A percentile compares a stretch with the other conserved stretches of the same genome.
Conservation (phyloP, 108 stramenopile species). For the Fistulifera pelliculosa region DNA sequence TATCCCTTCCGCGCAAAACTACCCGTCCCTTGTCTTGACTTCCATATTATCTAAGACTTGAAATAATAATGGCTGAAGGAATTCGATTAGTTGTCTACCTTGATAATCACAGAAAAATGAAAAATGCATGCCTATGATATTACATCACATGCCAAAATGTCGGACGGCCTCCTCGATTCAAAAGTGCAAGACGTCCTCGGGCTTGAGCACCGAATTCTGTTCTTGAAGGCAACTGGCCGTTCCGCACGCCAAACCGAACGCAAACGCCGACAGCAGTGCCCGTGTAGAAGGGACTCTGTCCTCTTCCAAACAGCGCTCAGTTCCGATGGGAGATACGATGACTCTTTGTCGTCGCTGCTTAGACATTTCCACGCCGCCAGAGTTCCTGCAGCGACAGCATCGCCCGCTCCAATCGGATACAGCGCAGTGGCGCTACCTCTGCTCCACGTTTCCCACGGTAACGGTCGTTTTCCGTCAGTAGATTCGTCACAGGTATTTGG, state of each 20-base stretch:
- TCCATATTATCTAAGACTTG: no score
- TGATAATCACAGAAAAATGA: no score
- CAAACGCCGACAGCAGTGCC: constrained; percentile 6
- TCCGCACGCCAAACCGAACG: constrained; percentile 76
- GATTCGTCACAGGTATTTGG: constrained; percentile 29
- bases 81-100: no score
- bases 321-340: constrained; percentile 10
- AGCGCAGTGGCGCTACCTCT: constrained; percentile 11
- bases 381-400: constrained; percentile 77
- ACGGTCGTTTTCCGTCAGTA: constrained; percentile 5
- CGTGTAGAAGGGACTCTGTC: not conserved
- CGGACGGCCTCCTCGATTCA: constrained; percentile 30
- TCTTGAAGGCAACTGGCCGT: constrained; percentile 70
- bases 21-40: no score
- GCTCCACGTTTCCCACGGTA: not conserved
- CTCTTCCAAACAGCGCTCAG: not conserved
- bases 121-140: no score
- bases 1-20: no score
- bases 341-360: not conserved
- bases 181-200: constrained; percentile 42
- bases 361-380: constrained; percentile 67
- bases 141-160: constrained; percentile 3
- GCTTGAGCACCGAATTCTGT: constrained; percentile 70
- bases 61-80: no score
- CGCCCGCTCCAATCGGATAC: constrained; percentile 84